Evolutionary conservation across 2,329 filamentous ascomycete genomes (phyloP), one percentile per base, ranked within the genome.

Genomic region (Apiospora rasikravindrae): DNA sequence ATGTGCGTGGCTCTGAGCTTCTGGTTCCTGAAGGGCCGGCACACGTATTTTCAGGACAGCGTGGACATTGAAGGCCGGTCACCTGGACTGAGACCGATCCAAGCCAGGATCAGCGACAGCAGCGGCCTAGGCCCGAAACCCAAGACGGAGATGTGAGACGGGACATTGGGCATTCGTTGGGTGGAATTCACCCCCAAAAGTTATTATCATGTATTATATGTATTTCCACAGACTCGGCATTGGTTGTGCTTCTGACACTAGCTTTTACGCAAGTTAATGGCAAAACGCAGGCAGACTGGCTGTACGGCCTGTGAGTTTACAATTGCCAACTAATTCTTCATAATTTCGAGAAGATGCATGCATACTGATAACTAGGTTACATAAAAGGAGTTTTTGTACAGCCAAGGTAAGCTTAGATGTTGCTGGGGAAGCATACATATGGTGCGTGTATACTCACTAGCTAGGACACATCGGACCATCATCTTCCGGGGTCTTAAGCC

Each of bases 1-100:
- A 74, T 89, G 69, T 80, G 88, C 2, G 81, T 88, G 10, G 82
- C 86, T 0, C 51, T 88, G 1, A 81, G 78, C 0, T 89, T 88
- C 73, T 89, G 87, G 87, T 79, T 88, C 49, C 69, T 86, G 51
- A 83, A 84, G 75, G 87, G 87, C 1, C 82, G 82, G 5, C 76
- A 78, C 33, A 79, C 83, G 67, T 78, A 85, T 80, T 75, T 82
- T 24, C 22, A 51, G 13, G 49, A 11, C 8, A 40, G 8, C 10
- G 2, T 33, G 29, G 57, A 64, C 11, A 64, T 64, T 22, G 57
- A 64, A 13, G 57, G 57, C 33, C 19, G 22, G 8, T 19, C 33
- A 8, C 29, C 53, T 3, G 22, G 26, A 13, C 29, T 29, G 16
- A 26, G 29, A 16, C 53, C 16, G 5, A 33, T 16, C 26, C 14